Evolutionary conservation across 768 basidiomycete species (phyloP).

Genomic region (Lactarius hatsudake): DNA sequence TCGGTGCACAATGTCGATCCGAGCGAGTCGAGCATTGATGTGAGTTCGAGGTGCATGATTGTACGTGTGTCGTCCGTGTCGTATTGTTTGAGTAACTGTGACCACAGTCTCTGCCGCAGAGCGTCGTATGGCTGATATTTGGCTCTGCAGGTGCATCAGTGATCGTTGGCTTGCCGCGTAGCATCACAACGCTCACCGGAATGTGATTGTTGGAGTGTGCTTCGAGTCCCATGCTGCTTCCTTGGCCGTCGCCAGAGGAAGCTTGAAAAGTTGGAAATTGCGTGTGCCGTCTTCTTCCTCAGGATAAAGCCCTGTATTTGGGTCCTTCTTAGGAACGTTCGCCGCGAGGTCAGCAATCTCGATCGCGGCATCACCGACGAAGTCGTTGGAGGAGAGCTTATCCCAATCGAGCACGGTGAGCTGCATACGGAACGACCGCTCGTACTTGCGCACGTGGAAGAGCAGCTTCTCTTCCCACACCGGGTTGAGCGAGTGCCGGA

Average conservation of each 20-base stretch:
- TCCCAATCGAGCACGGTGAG: conserved; percentile 95
- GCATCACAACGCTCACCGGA: conserved; percentile 48
- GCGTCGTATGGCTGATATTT: conserved; percentile 96
- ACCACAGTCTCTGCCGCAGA: conserved; percentile 88
- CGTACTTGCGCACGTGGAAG: conserved; percentile 90
- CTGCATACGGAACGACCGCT: conserved; percentile 72
- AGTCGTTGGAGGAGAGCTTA: conserved; percentile 85
- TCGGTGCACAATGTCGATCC: conserved; percentile 83
- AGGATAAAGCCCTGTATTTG: conserved; percentile 51
- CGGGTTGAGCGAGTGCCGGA: conserved; percentile 82
- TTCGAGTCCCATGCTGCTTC: conserved; percentile 70
- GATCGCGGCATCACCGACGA: conserved; percentile 76
- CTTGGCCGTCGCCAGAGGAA: conserved; percentile 60
- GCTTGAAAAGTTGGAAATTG: conserved; percentile 70
- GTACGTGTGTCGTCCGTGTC: conserved; percentile 78
- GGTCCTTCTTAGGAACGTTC: conserved; percentile 49
- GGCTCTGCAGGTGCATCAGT: conserved; percentile 49
- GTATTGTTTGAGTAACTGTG: conserved; percentile 84
- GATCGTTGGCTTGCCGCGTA: neutral
- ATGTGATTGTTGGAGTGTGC: conserved; percentile 62
- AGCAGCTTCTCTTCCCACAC: conserved; percentile 93
- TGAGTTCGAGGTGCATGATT: conserved; percentile 82
- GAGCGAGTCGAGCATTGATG: conserved; percentile 94
- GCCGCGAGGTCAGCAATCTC: conserved; percentile 62
- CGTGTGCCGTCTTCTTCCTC: conserved; percentile 50